phyloP scores from a whole-genome alignment of 2,329 filamentous ascomycete species.

The Aspergillus hiratsukae region DNA sequence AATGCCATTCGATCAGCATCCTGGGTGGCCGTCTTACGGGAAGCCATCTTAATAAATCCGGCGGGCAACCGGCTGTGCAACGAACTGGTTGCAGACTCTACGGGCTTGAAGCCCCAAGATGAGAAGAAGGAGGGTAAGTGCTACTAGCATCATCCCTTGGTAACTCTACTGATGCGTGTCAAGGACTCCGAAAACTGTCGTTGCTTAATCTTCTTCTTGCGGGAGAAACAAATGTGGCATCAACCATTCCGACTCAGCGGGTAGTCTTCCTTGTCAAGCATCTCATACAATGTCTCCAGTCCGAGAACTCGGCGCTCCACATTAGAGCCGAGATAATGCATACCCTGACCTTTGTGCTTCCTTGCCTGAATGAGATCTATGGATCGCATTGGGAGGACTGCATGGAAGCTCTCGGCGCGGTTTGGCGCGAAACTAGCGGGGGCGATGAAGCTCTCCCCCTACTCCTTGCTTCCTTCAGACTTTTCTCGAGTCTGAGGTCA shows the following conservation, averaged over 20 bases:
- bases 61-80: slow-evolving; percentile 53
- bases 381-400: slow-evolving; percentile 77
- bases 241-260: slow-evolving; percentile 55
- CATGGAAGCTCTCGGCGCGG: slow-evolving; percentile 54
- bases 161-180: slow-evolving; percentile 9
- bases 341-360: slow-evolving; percentile 56
- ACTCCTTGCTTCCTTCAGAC: slow-evolving; percentile 66
- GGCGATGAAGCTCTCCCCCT: slow-evolving; percentile 56
- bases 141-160: background rate
- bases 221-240: slow-evolving; percentile 45
- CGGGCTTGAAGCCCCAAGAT: slow-evolving; percentile 46
- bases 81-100: slow-evolving; percentile 58
- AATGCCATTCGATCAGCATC: slow-evolving; percentile 46
- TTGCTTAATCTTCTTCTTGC: slow-evolving; percentile 53
- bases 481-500: slow-evolving; percentile 60
- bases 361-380: slow-evolving; percentile 74
- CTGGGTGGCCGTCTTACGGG: slow-evolving; percentile 46
- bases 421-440: slow-evolving; percentile 52
- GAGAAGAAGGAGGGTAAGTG: slow-evolving; percentile 40
- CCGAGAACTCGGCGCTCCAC: slow-evolving; percentile 47
- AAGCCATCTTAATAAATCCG: slow-evolving; percentile 45
- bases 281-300: slow-evolving; percentile 66
- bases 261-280: slow-evolving; percentile 79
- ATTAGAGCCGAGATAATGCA: slow-evolving; percentile 39
- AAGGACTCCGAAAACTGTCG: slow-evolving; percentile 47